A percentile compares a stretch with the other conserved stretches of the same genome.
phyloP scores from a whole-genome alignment of 441 rosid species.

The Manihot esculenta region DNA sequence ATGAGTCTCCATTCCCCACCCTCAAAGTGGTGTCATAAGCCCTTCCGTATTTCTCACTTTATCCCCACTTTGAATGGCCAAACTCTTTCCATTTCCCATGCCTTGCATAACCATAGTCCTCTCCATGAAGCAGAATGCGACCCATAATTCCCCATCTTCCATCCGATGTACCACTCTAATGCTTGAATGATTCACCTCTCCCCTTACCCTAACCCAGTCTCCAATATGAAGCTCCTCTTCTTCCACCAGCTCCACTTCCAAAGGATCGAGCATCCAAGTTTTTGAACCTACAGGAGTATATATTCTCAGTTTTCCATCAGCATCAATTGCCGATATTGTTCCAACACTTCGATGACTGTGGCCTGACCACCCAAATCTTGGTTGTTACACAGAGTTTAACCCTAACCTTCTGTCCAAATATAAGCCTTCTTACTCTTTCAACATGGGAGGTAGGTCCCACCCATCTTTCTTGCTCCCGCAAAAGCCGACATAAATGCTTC shows the following conservation, averaged over 20 bases:
- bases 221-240: slow-evolving; percentile 82
- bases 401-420: slow-evolving; percentile 72
- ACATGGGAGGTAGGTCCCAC: slow-evolving; percentile 68
- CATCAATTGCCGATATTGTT: slow-evolving; percentile 84
- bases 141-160: slow-evolving; percentile 78
- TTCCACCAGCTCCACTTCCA: slow-evolving; percentile 81
- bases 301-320: slow-evolving; percentile 93
- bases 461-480: slow-evolving; percentile 97
- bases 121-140: slow-evolving; percentile 85
- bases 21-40: slow-evolving; percentile 87
- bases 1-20: slow-evolving; percentile 99
- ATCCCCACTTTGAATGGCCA: slow-evolving; percentile 82
- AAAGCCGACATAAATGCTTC: slow-evolving; percentile 73
- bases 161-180: slow-evolving; percentile 87
- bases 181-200: slow-evolving; percentile 90
- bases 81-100: slow-evolving; percentile 76
- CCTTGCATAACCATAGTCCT: slow-evolving; percentile 96
- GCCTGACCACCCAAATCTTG: slow-evolving; percentile 96
- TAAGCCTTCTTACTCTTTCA: slow-evolving; percentile 61
- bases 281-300: slow-evolving; percentile 86
- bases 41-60: slow-evolving; percentile 76
- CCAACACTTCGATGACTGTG: slow-evolving; percentile 79
- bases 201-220: slow-evolving; percentile 91
- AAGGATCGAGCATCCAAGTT: slow-evolving; percentile 97
- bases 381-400: slow-evolving; percentile 88